These are phyloP conservation scores for Cryptosporidium viatorum DNA, from an alignment of 169 alveolate species.

Conservation along the genomic window DNA sequence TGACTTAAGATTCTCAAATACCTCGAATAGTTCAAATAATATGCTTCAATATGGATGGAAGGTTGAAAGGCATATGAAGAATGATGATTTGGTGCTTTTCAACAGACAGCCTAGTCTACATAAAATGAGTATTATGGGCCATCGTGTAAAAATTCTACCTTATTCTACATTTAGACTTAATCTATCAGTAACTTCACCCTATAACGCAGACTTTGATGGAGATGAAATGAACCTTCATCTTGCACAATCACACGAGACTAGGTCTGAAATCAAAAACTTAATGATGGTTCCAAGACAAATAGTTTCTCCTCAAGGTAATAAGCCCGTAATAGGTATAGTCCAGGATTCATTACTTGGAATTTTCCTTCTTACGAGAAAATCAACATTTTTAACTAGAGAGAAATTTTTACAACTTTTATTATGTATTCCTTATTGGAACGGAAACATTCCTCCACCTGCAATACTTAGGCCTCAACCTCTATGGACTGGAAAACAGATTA, in stretches of 20 bases:
- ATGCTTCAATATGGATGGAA: slow-evolving; percentile 92
- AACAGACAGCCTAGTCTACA: slow-evolving; percentile 99
- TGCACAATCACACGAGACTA: slow-evolving; percentile 98
- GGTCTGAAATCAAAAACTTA: slow-evolving; percentile 98
- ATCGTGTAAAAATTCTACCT: slow-evolving; percentile 96
- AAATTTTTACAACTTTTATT: slow-evolving; percentile 92
- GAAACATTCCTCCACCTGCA: slow-evolving; percentile 97
- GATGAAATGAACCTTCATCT: slow-evolving; percentile 99
- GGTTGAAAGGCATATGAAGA: slow-evolving; percentile 99
- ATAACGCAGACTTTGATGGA: slow-evolving; percentile 99
- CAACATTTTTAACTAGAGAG: slow-evolving; percentile 94
- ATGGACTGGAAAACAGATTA: slow-evolving; percentile 99
- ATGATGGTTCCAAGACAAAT: slow-evolving; percentile 99
- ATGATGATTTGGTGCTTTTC: slow-evolving; percentile 98
- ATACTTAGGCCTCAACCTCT: slow-evolving; percentile 96
- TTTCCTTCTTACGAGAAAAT: slow-evolving; percentile 95
- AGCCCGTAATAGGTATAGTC: slow-evolving; percentile 99
- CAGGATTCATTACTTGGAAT: slow-evolving; percentile 98
- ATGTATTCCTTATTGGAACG: slow-evolving; percentile 98
- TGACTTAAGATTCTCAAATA: slow-evolving; percentile 78
- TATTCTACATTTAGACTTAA: slow-evolving; percentile 98
- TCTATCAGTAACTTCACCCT: slow-evolving; percentile 98
- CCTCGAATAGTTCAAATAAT: slow-evolving; percentile 74
- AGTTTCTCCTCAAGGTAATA: slow-evolving; percentile 99
- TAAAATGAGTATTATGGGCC: slow-evolving; percentile 99